A percentile compares a stretch with the other conserved stretches of the same genome.
Conservation (phyloP, 106 monocot species). For the Narthecium ossifragum region DNA sequence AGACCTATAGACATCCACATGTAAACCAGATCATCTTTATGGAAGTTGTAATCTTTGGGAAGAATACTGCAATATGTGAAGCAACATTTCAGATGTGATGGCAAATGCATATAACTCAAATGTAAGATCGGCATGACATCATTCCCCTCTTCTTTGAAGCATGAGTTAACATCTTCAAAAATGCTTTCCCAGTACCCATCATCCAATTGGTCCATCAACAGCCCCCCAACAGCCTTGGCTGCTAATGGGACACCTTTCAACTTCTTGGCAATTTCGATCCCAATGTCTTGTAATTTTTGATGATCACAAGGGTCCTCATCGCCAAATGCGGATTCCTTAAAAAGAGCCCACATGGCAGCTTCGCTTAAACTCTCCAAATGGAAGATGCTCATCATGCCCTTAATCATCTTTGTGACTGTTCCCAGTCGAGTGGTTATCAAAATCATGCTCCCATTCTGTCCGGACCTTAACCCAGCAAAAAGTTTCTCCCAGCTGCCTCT, state of each 20-base stretch:
- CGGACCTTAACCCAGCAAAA: constrained; percentile 2
- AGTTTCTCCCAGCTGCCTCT: constrained; percentile 4
- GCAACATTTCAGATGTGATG: not conserved
- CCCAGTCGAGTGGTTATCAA: constrained; percentile 14
- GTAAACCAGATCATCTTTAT: not conserved
- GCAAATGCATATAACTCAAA: not conserved
- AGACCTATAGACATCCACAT: not conserved
- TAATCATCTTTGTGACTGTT: not conserved
- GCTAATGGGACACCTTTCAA: too few relatives aligned
- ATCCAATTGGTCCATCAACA: not conserved
- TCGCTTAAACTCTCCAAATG: not conserved
- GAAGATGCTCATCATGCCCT: not conserved
- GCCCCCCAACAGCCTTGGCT: too few relatives aligned
- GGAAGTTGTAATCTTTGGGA: not conserved
- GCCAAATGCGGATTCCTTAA: not conserved
- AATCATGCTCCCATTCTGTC: constrained; percentile 6
- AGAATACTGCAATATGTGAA: not conserved
- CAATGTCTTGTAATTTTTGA: not conserved
- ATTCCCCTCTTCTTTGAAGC: not conserved
- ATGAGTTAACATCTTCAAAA: not conserved
- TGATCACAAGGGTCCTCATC: not conserved
- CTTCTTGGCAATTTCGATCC: too few relatives aligned
- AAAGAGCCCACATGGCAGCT: not conserved
- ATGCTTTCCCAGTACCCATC: not conserved
- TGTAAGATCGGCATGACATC: not conserved